phyloP scores from a whole-genome alignment of 345 rosid genomes.

The Sonneratia caseolaris region DNA sequence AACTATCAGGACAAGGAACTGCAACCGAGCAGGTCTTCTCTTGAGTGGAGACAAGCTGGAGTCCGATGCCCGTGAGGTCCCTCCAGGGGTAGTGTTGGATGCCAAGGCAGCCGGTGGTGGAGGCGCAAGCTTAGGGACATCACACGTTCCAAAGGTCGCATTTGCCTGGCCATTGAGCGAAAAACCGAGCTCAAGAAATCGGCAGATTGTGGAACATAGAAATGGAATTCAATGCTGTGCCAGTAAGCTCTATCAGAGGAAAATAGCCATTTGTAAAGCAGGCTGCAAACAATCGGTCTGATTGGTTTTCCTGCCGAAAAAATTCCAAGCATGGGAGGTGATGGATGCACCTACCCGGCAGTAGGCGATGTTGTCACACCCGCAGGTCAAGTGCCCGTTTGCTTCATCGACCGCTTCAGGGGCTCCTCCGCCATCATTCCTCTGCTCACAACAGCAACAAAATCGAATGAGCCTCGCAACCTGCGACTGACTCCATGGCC shows the following conservation, averaged over 20 bases:
- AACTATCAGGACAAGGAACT: conserved; percentile 13
- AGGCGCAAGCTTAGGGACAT: conserved; percentile 54
- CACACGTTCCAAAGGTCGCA: conserved; percentile 69
- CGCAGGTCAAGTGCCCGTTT: conserved; percentile 91
- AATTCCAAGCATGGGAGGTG: background rate
- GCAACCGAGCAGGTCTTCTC: conserved; percentile 12
- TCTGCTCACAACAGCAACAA: conserved; percentile 27
- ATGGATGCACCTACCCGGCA: conserved; percentile 47
- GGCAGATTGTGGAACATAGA: background rate
- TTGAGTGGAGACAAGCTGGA: conserved; percentile 20
- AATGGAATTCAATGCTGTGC: background rate
- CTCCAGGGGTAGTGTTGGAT: conserved; percentile 5
- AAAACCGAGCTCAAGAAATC: background rate
- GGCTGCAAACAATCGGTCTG: no score
- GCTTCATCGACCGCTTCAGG: conserved; percentile 73
- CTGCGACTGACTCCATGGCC: background rate
- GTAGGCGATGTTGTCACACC: conserved; percentile 59
- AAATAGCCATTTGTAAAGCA: no score
- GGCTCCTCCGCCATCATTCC: conserved; percentile 87
- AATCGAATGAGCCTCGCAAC: background rate
- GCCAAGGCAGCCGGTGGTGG: conserved; percentile 53
- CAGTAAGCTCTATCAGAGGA: no score
- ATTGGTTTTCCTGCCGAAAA: no score
- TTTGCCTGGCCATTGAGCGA: conserved; percentile 36
- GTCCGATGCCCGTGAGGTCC: conserved; percentile 3